phyloP scores from a whole-genome alignment of 345 rosid genomes.

The Eucalyptus victrix region DNA sequence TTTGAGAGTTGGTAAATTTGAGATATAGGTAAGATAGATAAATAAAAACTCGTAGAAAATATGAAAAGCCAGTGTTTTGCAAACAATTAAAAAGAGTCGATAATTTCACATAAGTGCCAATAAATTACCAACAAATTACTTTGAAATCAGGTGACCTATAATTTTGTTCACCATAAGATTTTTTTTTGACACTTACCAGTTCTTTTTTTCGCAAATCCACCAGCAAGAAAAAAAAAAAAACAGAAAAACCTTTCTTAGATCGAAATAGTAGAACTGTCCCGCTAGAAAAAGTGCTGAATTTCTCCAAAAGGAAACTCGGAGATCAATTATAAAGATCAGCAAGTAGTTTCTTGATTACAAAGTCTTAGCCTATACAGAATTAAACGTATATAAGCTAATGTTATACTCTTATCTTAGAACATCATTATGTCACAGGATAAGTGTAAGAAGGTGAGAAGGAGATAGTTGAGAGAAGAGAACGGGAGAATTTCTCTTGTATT shows the following conservation, averaged over 20 bases:
- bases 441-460: no score
- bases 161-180: background rate
- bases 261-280: background rate
- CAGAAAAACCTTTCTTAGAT: background rate
- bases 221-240: background rate
- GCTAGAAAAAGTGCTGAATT: background rate
- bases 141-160: background rate
- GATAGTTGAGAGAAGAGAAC: no score
- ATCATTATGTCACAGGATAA: background rate
- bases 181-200: background rate
- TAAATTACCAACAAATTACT: background rate
- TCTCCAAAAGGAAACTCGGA: background rate
- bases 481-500: no score
- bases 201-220: background rate
- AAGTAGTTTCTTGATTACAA: background rate
- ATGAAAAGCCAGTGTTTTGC: background rate
- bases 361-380: background rate
- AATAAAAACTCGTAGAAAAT: background rate
- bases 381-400: background rate
- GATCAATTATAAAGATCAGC: background rate
- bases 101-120: background rate
- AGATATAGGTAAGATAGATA: background rate
- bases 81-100: background rate
- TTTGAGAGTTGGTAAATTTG: background rate
- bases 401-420: background rate